A percentile compares a stretch with the other conserved stretches of the same genome.
Conservation (phyloP, 495 filamentous ascomycete genomes). For the Penicillium alfredii region DNA sequence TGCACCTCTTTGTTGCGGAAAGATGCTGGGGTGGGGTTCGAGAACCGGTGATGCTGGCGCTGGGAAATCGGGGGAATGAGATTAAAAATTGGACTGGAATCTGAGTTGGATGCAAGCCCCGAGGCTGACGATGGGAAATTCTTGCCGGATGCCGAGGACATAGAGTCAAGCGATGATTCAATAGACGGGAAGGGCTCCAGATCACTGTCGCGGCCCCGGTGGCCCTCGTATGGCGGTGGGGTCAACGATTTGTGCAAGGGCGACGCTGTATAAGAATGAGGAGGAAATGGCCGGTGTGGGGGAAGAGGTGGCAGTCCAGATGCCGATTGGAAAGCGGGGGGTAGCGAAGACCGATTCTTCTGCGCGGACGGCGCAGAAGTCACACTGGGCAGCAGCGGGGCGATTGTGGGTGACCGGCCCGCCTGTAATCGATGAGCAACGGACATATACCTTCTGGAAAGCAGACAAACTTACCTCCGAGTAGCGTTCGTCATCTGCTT, state of each 20-base stretch:
- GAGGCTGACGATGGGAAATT: constrained; percentile 60
- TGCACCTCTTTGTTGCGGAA: constrained; percentile 55
- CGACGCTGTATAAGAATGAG: constrained; percentile 75
- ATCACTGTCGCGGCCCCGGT: constrained; percentile 47
- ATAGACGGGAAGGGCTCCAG: constrained; percentile 80
- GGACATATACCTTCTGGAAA: neutral
- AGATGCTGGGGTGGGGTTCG: constrained; percentile 41
- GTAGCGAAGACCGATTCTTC: constrained; percentile 70
- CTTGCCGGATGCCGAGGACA: constrained; percentile 45
- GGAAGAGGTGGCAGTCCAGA: constrained; percentile 32
- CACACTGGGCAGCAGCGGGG: constrained; percentile 37
- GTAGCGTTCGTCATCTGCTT: constrained; percentile 78
- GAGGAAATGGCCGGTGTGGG: constrained; percentile 49
- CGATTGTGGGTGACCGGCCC: constrained; percentile 60
- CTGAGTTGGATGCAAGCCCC: constrained; percentile 42
- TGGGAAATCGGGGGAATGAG: constrained; percentile 34
- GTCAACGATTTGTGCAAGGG: constrained; percentile 82
- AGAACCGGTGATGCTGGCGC: constrained; percentile 45
- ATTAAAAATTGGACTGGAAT: constrained; percentile 46
- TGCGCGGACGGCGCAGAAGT: constrained; percentile 33
- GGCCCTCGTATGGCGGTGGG: constrained; percentile 64
- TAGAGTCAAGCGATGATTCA: constrained; percentile 60
- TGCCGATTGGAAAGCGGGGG: constrained; percentile 50
- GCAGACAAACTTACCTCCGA: constrained; percentile 45
- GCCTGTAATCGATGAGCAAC: no score